Conservation (phyloP, 495 filamentous ascomycete genomes). For the Neurospora sp. region DNA sequence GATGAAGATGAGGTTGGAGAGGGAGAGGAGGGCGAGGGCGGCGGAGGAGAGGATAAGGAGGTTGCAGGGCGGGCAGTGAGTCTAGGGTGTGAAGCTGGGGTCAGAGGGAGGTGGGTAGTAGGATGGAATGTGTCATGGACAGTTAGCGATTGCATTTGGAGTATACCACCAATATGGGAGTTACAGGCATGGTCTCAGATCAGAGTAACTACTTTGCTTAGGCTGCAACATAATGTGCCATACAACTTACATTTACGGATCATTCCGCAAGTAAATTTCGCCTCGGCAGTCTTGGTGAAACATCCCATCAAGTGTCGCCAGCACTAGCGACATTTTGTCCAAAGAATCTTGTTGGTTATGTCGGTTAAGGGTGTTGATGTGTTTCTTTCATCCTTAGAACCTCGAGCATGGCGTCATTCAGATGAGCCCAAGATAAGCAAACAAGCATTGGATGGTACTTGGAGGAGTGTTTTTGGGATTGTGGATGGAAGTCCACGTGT, state of each 20-base stretch:
- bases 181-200: neutral
- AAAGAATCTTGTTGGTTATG: neutral
- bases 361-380: neutral
- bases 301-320: too few relatives aligned
- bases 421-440: neutral
- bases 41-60: slow-evolving; percentile 75
- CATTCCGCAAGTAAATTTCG: too few relatives aligned
- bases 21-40: slow-evolving; percentile 72
- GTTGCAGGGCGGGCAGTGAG: slow-evolving; percentile 36
- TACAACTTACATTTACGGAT: too few relatives aligned
- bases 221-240: too few relatives aligned
- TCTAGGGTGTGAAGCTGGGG: neutral
- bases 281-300: too few relatives aligned
- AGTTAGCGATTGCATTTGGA: neutral
- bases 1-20: slow-evolving; percentile 68
- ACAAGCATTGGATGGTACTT: neutral
- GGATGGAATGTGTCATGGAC: neutral
- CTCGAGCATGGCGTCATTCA: neutral
- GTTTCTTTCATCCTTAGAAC: neutral
- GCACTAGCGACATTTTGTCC: neutral
- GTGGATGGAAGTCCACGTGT: neutral
- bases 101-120: neutral
- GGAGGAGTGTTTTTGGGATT: neutral
- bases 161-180: neutral
- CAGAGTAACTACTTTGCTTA: too few relatives aligned